These are phyloP conservation scores for Typha latifolia DNA, from an alignment of 176 grass and related monocot species.

Conservation along the genomic window DNA sequence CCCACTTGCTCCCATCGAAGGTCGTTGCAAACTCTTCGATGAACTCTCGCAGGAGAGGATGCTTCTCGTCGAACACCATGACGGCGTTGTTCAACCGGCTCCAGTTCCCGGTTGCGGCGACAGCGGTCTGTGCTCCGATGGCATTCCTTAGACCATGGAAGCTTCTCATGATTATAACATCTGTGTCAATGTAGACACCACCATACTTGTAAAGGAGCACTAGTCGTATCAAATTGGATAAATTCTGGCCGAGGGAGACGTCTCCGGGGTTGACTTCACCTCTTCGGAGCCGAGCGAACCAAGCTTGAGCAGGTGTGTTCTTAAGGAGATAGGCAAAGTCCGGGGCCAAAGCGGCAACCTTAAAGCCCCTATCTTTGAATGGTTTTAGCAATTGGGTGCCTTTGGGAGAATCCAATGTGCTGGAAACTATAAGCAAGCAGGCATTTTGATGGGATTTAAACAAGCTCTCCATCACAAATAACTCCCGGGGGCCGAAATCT, in stretches of 20 bases:
- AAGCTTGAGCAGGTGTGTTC: slow-evolving; percentile 42
- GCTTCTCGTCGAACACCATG: slow-evolving; percentile 65
- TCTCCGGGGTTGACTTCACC: slow-evolving; percentile 48
- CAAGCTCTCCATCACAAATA: slow-evolving; percentile 67
- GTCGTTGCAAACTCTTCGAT: slow-evolving; percentile 65
- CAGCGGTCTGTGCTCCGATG: slow-evolving; percentile 61
- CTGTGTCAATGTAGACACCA: slow-evolving; percentile 71
- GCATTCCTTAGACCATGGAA: slow-evolving; percentile 44
- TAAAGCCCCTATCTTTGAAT: slow-evolving; percentile 46
- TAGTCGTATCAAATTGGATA: slow-evolving; percentile 85
- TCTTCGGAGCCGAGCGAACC: slow-evolving; percentile 30
- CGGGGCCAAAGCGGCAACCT: slow-evolving; percentile 38
- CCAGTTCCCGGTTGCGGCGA: slow-evolving; percentile 49
- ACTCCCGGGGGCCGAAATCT: slow-evolving; percentile 55
- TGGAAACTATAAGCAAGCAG: slow-evolving; percentile 73
- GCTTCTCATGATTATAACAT: slow-evolving; percentile 56
- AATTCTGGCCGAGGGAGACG: slow-evolving; percentile 72
- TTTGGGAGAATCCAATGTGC: slow-evolving; percentile 45
- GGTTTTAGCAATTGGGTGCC: slow-evolving; percentile 36
- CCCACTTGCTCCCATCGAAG: slow-evolving; percentile 85
- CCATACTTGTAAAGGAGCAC: slow-evolving; percentile 58
- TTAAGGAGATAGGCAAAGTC: slow-evolving; percentile 48
- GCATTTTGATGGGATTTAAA: slow-evolving; percentile 63
- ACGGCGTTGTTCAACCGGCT: slow-evolving; percentile 81
- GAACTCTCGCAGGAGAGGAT: slow-evolving; percentile 62